Base-by-base conservation (phyloP, 495 filamentous ascomycete genomes). In the Amorphotheca resinae region DNA sequence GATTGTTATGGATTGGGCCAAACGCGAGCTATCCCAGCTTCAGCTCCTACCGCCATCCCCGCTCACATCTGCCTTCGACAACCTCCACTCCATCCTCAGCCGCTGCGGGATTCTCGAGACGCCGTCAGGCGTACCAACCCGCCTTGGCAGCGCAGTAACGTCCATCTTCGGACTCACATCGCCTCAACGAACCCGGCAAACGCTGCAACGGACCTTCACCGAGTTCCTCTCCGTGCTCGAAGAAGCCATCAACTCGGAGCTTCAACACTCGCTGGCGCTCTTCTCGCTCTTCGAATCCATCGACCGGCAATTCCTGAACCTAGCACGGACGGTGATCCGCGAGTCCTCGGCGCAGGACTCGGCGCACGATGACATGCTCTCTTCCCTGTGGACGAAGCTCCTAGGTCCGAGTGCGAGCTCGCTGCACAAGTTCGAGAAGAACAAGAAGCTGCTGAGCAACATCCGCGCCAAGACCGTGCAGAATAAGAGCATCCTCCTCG, bases 1-100 rank as follows among this genome's bases (percentile, higher is more conserved):
- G 21, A 80, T 89, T 32, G 84, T 88, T 11, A 95, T 95, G 86
- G 85, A 93, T 59, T 95, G 87, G 87, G 83, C 85, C 23, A 79
- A 80, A 54, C 79, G 84, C 37, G 85, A 95, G 61, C 73, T 95
- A 8, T 57, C 65, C 15, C 66, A 67, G 35, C 50, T 74, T 20
- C 64, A 65, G 32, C 41, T 53, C 18, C 54, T 56, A 15, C 75
- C 80, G 3, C 65, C 72, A 0, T 68, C 68, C 3, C 62, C 80
- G 2, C 64, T 88, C 0, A 76, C 17, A 70, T 77, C 22, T 68
- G 77, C 20, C 53, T 79, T 83, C 51, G 79, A 80, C 59, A 94
- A 93, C 57, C 60, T 91, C 41, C 81, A 95, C 65, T 74, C 73
- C 58, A 60, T 87, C 47, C 66, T 94, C 33, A 79, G 71, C 36